Conservation (phyloP, 257 asterid genomes). For the Coffea eugenioides region DNA sequence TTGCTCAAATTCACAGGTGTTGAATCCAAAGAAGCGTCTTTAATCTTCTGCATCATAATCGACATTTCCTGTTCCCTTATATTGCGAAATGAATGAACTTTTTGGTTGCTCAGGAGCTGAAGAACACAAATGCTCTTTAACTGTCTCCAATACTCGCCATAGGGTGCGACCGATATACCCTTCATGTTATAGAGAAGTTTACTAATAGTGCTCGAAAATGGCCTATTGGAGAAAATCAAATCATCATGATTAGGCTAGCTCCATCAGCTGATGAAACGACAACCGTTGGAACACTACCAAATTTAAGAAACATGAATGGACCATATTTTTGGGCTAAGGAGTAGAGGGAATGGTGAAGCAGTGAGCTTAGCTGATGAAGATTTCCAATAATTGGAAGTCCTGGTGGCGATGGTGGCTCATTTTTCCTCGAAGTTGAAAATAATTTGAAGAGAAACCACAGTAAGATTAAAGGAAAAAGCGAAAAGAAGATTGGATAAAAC, state of each 20-base stretch:
- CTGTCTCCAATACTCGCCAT: constrained; percentile 12
- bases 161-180: background rate
- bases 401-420: constrained; percentile 54
- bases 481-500: background rate
- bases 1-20: background rate
- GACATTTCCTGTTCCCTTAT: background rate
- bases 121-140: constrained; percentile 7
- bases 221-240: constrained; percentile 39
- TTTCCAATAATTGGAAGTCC: constrained; percentile 55
- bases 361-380: constrained; percentile 41
- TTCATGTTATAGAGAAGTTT: background rate
- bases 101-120: constrained; percentile 8
- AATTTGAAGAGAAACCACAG: constrained; percentile 17
- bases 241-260: constrained; percentile 54
- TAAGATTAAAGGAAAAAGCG: constrained; percentile 1
- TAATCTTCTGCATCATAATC: background rate
- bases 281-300: constrained; percentile 42
- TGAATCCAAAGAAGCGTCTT: background rate
- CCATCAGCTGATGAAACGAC: constrained; percentile 47
- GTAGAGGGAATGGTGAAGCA: constrained; percentile 41
- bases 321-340: constrained; percentile 38
- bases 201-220: constrained; percentile 8
- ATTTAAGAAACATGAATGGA: constrained; percentile 49
- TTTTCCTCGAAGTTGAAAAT: constrained; percentile 4
- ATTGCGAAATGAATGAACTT: background rate